phyloP scores from a whole-genome alignment of 495 filamentous ascomycete genomes.

The Penicillium canariense region DNA sequence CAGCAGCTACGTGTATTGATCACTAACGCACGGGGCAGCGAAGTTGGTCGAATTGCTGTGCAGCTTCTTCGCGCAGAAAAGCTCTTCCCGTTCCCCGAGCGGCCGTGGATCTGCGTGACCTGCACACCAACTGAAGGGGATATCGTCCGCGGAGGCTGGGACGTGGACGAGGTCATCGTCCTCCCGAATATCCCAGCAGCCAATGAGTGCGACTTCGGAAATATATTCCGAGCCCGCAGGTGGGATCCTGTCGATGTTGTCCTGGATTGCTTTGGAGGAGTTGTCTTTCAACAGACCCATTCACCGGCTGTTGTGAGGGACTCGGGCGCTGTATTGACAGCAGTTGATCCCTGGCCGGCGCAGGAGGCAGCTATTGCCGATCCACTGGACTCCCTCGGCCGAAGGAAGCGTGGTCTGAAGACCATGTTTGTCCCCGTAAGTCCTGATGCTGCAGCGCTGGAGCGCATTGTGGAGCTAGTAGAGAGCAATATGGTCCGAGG shows the following conservation, averaged over 20 bases:
- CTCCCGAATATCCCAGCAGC: conserved; percentile 23
- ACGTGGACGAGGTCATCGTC: conserved; percentile 35
- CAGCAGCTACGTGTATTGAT: conserved; percentile 32
- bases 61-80: conserved; percentile 35
- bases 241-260: conserved; percentile 42
- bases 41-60: conserved; percentile 38
- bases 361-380: conserved; percentile 12
- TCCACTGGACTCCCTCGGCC: conserved; percentile 14
- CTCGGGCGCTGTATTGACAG: conserved; percentile 36
- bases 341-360: conserved; percentile 32
- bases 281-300: conserved; percentile 35
- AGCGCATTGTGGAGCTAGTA: conserved; percentile 33
- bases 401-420: conserved; percentile 25
- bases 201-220: conserved; percentile 29
- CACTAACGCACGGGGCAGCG: conserved; percentile 37
- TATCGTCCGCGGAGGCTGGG: conserved; percentile 21
- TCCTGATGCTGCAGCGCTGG: conserved; percentile 33
- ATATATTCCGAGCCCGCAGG: conserved; percentile 29
- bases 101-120: conserved; percentile 44
- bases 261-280: conserved; percentile 37
- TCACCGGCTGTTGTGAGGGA: conserved; percentile 33
- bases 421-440: conserved; percentile 41
- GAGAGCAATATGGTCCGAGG: conserved; percentile 33
- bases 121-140: conserved; percentile 31
- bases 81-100: conserved; percentile 28